Base-by-base conservation (phyloP, 2,329 filamentous ascomycete species). In the Nothomitra cinnamomea region DNA sequence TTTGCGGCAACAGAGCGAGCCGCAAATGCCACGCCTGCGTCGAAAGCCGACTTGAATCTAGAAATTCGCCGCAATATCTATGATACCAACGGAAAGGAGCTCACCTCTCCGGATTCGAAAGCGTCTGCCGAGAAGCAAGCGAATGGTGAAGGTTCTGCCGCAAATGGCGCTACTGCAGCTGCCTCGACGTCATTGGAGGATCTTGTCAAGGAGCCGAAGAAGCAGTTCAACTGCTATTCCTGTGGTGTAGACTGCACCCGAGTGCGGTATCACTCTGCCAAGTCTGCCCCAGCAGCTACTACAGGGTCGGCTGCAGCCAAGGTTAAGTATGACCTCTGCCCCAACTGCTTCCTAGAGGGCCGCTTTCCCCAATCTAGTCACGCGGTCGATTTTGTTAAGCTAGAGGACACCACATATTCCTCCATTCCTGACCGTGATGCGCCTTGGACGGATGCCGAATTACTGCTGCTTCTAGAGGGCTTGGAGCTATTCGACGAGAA, bases 11-110 rank as follows among this genome's bases (percentile, higher is more conserved):
- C 89, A 0, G 88, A 95, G 38, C 75, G 77, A 43, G 73, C 79
- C 10, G 83, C 84, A 1, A 78, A 73, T 41, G 77, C 83, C 6
- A 76, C 78, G 10, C 74, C 82, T 2, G 75, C 76, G 4, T 72
- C 77, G 54, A 95, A 94, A 70, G 74, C 79, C 32, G 89, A 95
- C 60, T 75, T 92, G 56, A 95, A 94, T 64, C 77, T 95, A n/a
- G 85, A 95, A 64, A 82, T 96, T 56, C 83, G 88, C 58, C 86
- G 92, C 58, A 96, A 95, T 66, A 88, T 96, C 55, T 98, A 95
- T 69, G 90, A 98, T 62, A 80, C 87, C 56, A 88, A 85, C 64
- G 85, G 89, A 60, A 90, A 94, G 69, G 85, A 94, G 62, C 73
- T 94, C 49, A 83, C 77, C 45, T 83, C 85, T 60, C 67, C 75